Evolutionary conservation across 2,329 filamentous ascomycete genomes (phyloP), one percentile per base, ranked within the genome.

Genomic region (Malbranchea cinnamomea): DNA sequence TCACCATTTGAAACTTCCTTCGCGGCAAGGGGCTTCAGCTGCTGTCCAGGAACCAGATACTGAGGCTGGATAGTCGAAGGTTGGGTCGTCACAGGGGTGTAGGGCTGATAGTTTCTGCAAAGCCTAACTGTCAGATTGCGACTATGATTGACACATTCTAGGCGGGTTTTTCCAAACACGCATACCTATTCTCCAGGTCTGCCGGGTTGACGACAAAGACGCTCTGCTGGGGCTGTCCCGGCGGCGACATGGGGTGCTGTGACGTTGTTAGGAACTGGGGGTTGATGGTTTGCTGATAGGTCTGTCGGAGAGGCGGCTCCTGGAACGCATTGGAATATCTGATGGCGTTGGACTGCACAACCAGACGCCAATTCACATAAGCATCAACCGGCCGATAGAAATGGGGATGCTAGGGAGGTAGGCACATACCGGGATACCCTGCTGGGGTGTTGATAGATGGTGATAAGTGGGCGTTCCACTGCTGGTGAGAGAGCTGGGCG

Each of bases 221-320:
- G 26, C 36, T 31, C 17, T 17, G 16, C 22, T 36, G 36, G 4
- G 30, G 8, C 15, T 36, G 32, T 6, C 30, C 27, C 3, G 35
- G 33, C 22, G 30, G 34, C 4, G 33, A 16, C 10, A 33, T 29
- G 6, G 40, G 29, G 28, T 50, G 42, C 19, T 45, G 44, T 4
- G 44, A 21, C 6, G 47, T 34, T 15, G 48, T 49, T 4, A 58
- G 44, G 22, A 51, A 57, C 18, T 54, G 53, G 0, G 55, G 55
- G 28, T 59, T 50, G 26, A 59, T 58, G 4, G 54, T 57, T 18
- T 46, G 49, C 32, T 53, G 48, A 24, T 45, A 47, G 9, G 37
- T 31, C 10, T 47, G 36, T 25, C 33, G 37, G 3, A 37, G 34
- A 11, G 41, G 35, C 14, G 37, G 33, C 8, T 44, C 39, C 8